Evolutionary conservation across 2,329 filamentous ascomycete species (phyloP), one percentile per base, ranked within the genome.

Genomic region (Penicillium sclerotigenum): DNA sequence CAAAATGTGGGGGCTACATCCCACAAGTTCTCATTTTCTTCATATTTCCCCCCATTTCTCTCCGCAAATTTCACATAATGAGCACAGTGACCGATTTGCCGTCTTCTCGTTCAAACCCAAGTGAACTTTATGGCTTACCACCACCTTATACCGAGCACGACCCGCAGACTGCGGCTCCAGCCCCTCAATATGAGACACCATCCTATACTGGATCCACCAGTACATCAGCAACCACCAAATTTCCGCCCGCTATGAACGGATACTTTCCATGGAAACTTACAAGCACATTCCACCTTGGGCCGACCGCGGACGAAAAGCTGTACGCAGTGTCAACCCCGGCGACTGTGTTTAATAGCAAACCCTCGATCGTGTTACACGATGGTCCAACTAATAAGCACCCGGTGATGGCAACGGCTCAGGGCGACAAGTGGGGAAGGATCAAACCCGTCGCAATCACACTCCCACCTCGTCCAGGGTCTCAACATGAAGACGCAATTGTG

Each of bases 201-300:
- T 20, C 48, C 5, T 26, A 51, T 31, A 46, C 18, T 14, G n/a
- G 10, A 28, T 16, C 8, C 6, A 36, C 9, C 31, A 28, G 14
- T n/a, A n/a, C 22, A 29, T 18, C 33, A 20, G 38, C 56, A 33
- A 58, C 54, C 9, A 38, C n/a, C 20, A 58, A 56, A 31, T 61
- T 61, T 6, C 60, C 57, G 0, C 46, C 59, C 1, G n/a, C 52
- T 3, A 11, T 61, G 36, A 61, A 61, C 28, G 57, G 57, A 36
- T 59, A 63, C 20, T 54, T 61, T 28, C 31, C 52, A 40, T 56
- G 52, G 52, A 61, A 62, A 40, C 5, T 55, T 5, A 58, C 57
- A 10, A 52, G 22, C 29, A 63, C 52, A 2, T 58, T 63, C 18
- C 56, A 63, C 38, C 43, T 58, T 28, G 57, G 59, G 11, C 59